Evolutionary conservation across 495 filamentous ascomycete species (phyloP), one percentile per base, ranked within the genome.

Genomic region (Penicillium simplicissimum): DNA sequence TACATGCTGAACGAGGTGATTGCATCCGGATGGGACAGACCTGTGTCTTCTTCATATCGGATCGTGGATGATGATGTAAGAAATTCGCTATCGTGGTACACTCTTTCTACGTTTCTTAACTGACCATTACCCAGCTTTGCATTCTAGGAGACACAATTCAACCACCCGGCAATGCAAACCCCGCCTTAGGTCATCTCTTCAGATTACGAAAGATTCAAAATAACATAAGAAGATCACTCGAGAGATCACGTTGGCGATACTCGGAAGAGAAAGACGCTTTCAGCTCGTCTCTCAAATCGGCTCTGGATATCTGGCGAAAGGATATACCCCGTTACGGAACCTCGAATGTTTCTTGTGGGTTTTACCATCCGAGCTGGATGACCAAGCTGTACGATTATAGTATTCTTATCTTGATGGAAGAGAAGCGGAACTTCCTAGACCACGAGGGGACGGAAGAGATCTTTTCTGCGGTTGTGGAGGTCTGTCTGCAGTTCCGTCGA

Each of bases 1-100:
- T 75, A 70, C 51, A 75, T 75, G 72, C 59, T 75, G 49, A 75
- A 75, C 45, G 72, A 73, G 34, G 64, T 75, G 17, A 67, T 73
- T 42, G 62, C 71, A 5, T 75, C 67, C 13, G 72, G 72, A 8
- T 75, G 72, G 72, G 69, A 73, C 37, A 56, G 71, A 23, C 72
- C 72, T 0, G 69, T 70, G 10, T 73, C 71, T 15, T 62, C 64
- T 43, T 69, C 67, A 9, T 72, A 73, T 17, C 62, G 42, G 14
- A 66, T 62, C 8, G 61, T 73, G 23, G 72, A 75, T n/a, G 69
- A 75, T 55, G 72, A 73, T 64, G 72, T 75, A 55, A 62, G 70
- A 57, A 14, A 43, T 21, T 1, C 9, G 10, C 21, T 2, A 33
- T 36, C 6, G 2, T 28, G 28, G 14, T 21, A 19, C 7, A 19